Evolutionary conservation across 2,329 filamentous ascomycete genomes (phyloP).

Genomic region (Trichoderma breve): DNA sequence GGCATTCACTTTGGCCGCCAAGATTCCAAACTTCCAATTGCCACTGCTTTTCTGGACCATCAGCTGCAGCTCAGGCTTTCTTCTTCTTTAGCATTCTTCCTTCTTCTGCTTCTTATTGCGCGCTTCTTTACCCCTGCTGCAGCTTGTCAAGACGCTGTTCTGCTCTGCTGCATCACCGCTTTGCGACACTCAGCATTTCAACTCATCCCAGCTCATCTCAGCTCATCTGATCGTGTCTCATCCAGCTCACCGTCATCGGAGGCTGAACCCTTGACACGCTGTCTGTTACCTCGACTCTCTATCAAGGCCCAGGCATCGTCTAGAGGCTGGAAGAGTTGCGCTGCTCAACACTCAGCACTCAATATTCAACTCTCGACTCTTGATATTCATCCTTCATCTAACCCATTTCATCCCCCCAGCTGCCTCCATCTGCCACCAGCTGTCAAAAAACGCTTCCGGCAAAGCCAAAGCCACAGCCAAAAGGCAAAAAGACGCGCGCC

Average conservation of each 20-base stretch:
- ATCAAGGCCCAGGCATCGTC: background rate
- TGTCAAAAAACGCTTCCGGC: background rate
- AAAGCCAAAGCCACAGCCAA: background rate
- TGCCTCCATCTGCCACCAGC: constrained; percentile 5
- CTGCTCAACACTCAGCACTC: background rate
- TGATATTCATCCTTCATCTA: background rate
- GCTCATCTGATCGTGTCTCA: background rate
- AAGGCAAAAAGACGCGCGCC: constrained; percentile 14
- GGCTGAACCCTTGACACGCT: background rate
- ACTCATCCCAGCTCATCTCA: background rate
- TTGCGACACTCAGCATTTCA: background rate
- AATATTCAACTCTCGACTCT: background rate
- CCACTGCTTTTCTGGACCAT: background rate
- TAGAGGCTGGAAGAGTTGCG: background rate
- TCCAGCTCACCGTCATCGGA: constrained; percentile 1
- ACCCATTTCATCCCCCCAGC: background rate
- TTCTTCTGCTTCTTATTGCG: background rate
- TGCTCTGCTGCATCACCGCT: background rate
- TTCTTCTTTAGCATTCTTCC: background rate
- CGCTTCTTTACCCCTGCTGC: background rate
- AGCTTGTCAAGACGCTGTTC: background rate
- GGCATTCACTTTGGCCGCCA: background rate
- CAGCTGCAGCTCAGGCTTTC: background rate
- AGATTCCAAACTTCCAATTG: background rate
- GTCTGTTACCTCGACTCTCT: background rate